Conservation (phyloP, 23 red algal genomes). For the Agarophyton chilense region DNA sequence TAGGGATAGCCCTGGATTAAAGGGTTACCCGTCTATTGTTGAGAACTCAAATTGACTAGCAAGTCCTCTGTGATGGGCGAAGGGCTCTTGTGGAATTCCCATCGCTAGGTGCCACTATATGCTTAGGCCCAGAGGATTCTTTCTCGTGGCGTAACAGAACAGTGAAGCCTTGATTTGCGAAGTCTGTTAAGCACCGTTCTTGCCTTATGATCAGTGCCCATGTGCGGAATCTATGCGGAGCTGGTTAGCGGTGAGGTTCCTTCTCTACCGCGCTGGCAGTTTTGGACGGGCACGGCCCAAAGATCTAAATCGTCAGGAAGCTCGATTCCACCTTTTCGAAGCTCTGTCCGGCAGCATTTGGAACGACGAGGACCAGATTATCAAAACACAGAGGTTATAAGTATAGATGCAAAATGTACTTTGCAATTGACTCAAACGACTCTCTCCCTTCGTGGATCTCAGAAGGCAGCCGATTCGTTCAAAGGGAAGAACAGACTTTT, state of each 20-base stretch:
- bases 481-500: constrained; percentile 21
- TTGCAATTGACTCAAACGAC: constrained; percentile 16
- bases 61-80: too few relatives aligned
- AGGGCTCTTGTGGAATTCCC: too few relatives aligned
- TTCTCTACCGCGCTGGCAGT: constrained; percentile 31
- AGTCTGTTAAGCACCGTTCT: too few relatives aligned
- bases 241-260: neutral
- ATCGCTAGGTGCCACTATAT: too few relatives aligned
- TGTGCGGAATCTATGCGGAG: constrained; percentile 63
- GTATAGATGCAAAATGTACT: neutral
- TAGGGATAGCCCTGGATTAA: too few relatives aligned
- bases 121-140: too few relatives aligned
- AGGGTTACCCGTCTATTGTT: too few relatives aligned
- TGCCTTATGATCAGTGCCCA: too few relatives aligned
- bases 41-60: too few relatives aligned
- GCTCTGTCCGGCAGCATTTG: neutral
- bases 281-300: constrained; percentile 22
- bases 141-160: too few relatives aligned
- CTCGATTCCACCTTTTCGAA: neutral
- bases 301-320: neutral
- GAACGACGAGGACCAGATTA: constrained; percentile 53
- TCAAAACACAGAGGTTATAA: neutral
- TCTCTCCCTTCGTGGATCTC: constrained; percentile 47
- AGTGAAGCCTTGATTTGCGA: too few relatives aligned
- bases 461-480: neutral